These are phyloP conservation scores for Neurospora sp. DNA, from an alignment of 495 filamentous ascomycete species.

Conservation along the genomic window DNA sequence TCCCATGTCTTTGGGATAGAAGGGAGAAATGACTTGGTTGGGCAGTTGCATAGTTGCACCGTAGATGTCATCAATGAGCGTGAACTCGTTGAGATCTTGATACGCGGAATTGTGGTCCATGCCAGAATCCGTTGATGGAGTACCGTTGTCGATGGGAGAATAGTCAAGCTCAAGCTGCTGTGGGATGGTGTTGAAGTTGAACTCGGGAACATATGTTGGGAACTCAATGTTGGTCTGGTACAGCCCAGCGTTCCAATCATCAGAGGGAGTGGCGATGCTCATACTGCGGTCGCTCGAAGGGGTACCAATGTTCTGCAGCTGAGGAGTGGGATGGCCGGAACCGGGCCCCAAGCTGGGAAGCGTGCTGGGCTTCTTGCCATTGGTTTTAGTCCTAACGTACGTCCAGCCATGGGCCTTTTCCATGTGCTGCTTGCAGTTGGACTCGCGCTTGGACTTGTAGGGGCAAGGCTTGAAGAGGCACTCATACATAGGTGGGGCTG, in stretches of 20 bases:
- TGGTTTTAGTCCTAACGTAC: conserved; percentile 87
- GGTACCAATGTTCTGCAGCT: conserved; percentile 44
- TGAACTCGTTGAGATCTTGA: conserved; percentile 35
- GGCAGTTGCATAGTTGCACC: conserved; percentile 36
- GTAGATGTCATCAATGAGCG: conserved; percentile 48
- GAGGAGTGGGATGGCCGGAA: conserved; percentile 41
- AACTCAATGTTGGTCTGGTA: conserved; percentile 29
- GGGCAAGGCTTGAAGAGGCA: conserved; percentile 80
- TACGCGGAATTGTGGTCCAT: conserved; percentile 37
- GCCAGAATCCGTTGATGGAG: conserved; percentile 36
- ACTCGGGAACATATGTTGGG: conserved; percentile 29
- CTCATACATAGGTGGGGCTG: conserved; percentile 62
- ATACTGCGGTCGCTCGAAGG: conserved; percentile 35
- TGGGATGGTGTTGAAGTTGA: conserved; percentile 28
- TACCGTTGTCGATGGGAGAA: conserved; percentile 37
- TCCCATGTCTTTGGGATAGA: conserved; percentile 31
- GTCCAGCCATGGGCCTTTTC: conserved; percentile 90
- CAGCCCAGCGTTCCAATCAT: conserved; percentile 23
- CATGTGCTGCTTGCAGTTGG: conserved; percentile 99
- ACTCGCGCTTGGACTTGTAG: conserved; percentile 91
- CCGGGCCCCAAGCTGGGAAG: conserved; percentile 20
- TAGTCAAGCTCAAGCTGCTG: conserved; percentile 39
- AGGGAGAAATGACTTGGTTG: conserved; percentile 23
- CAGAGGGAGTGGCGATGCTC: conserved; percentile 32
- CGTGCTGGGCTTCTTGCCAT: conserved; percentile 42